These are phyloP conservation scores for Rhexocercosporidium sp. DNA, from an alignment of 2,329 filamentous ascomycete genomes.

Conservation along the genomic window DNA sequence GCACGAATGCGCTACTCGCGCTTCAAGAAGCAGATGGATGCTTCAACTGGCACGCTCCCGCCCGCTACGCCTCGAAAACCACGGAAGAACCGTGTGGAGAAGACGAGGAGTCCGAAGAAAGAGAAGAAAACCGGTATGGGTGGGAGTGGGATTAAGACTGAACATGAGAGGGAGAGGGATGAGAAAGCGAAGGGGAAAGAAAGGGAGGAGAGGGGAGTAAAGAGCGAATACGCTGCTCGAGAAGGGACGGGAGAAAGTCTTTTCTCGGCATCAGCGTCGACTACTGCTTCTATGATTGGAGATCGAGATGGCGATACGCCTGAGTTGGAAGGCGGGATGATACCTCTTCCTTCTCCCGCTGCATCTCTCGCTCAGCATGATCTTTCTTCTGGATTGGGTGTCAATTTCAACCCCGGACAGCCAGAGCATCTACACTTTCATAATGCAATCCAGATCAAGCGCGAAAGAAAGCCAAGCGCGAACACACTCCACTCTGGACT, in stretches of 20 bases:
- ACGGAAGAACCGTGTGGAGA: slow-evolving; percentile 32
- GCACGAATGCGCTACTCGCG: slow-evolving; percentile 62
- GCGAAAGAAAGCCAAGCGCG: neutral
- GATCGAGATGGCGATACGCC: neutral
- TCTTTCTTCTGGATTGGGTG: neutral
- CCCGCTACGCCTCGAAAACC: slow-evolving; percentile 26
- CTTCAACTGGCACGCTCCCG: slow-evolving; percentile 33
- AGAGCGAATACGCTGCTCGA: neutral
- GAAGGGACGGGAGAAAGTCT: neutral
- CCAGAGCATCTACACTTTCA: neutral
- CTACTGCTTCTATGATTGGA: neutral
- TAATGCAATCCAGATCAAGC: neutral
- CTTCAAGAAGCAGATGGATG: slow-evolving; percentile 58
- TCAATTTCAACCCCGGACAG: neutral
- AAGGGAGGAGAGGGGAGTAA: neutral
- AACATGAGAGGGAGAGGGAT: neutral
- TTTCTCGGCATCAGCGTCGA: neutral
- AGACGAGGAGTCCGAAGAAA: slow-evolving; percentile 23
- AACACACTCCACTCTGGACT: neutral
- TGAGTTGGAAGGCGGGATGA: neutral
- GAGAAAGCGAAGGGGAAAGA: slow-evolving; percentile 2
- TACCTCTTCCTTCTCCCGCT: neutral
- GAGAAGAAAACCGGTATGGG: neutral
- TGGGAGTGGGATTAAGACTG: neutral
- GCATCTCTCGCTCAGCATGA: neutral